Evolutionary conservation across 2,329 filamentous ascomycete species (phyloP).

Genomic region (Microdochium nivale): DNA sequence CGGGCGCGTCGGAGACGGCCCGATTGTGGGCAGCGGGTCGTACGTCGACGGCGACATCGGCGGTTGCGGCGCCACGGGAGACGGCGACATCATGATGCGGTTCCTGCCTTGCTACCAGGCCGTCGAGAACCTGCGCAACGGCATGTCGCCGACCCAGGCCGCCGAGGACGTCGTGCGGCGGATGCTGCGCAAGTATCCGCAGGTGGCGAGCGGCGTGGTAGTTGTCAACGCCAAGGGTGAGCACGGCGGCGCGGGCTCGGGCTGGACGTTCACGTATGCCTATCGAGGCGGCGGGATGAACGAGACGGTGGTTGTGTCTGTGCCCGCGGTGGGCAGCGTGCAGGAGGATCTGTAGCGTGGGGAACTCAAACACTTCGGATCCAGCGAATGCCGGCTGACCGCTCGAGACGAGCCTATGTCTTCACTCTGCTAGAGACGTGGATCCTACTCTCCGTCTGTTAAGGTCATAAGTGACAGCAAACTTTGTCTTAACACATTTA

Average conservation of each 20-base stretch:
- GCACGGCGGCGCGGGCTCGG: conserved; percentile 41
- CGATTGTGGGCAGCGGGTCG: conserved; percentile 44
- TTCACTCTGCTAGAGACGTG: too few relatives aligned
- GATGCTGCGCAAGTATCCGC: conserved; percentile 39
- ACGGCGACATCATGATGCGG: conserved; percentile 49
- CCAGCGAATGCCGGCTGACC: too few relatives aligned
- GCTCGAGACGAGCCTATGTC: too few relatives aligned
- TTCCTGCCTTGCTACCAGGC: conserved; percentile 50
- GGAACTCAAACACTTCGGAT: too few relatives aligned
- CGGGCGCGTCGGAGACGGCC: conserved; percentile 46
- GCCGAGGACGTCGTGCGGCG: conserved; percentile 40
- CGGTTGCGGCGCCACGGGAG: conserved; percentile 46
- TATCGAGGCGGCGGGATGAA: conserved; percentile 39
- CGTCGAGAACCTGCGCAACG: conserved; percentile 40
- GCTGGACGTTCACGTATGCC: conserved; percentile 47
- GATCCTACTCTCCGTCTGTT: too few relatives aligned
- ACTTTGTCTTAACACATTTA: too few relatives aligned
- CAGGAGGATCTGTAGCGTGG: not conserved
- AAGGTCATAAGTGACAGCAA: too few relatives aligned
- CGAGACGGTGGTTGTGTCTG: conserved; percentile 32
- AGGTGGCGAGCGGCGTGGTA: conserved; percentile 37
- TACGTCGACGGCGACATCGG: conserved; percentile 46
- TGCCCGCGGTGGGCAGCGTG: conserved; percentile 20
- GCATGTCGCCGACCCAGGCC: conserved; percentile 37
- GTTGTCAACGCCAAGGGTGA: conserved; percentile 39